A percentile compares a stretch with the other conserved stretches of the same genome.
Evolutionary conservation across 371 early-diverging fungal genomes (phyloP).

Genomic region (Aphelidium insulamus): DNA sequence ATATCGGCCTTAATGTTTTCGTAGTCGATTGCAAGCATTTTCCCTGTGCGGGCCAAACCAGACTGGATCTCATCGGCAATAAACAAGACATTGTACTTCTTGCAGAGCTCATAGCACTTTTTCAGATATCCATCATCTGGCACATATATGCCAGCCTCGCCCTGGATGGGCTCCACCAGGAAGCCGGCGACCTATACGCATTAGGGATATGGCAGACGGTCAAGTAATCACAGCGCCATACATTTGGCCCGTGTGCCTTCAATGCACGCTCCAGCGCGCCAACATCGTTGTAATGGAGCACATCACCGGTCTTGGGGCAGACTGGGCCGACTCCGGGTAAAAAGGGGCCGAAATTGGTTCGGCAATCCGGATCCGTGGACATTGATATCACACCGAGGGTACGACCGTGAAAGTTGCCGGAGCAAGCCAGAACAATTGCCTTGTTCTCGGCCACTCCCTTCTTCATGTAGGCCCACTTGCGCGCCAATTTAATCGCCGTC

Average conservation of each 20-base stretch:
- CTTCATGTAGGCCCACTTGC: slow-evolving; percentile 85
- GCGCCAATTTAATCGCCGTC: slow-evolving; percentile 91
- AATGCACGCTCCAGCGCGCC: slow-evolving; percentile 71
- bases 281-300: slow-evolving; percentile 58
- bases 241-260: slow-evolving; percentile 44
- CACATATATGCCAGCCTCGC: slow-evolving; percentile 89
- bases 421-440: slow-evolving; percentile 62
- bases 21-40: slow-evolving; percentile 76
- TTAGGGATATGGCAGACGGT: too few species aligned
- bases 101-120: slow-evolving; percentile 64
- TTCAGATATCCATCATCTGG: slow-evolving; percentile 81
- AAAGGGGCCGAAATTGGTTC: slow-evolving; percentile 76
- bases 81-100: slow-evolving; percentile 84
- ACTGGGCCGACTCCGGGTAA: slow-evolving; percentile 63
- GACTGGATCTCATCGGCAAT: slow-evolving; percentile 97
- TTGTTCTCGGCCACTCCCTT: slow-evolving; percentile 65
- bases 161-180: slow-evolving; percentile 95
- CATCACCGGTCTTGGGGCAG: slow-evolving; percentile 37
- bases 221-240: too few species aligned
- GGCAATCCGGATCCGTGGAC: slow-evolving; percentile 78
- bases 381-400: slow-evolving; percentile 86
- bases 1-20: slow-evolving; percentile 78
- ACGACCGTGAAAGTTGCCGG: slow-evolving; percentile 91
- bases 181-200: slow-evolving; percentile 86
- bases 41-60: slow-evolving; percentile 88